Evolutionary conservation across 2,329 filamentous ascomycete species (phyloP).

Genomic region (Hymenoscyphus fructigenus): DNA sequence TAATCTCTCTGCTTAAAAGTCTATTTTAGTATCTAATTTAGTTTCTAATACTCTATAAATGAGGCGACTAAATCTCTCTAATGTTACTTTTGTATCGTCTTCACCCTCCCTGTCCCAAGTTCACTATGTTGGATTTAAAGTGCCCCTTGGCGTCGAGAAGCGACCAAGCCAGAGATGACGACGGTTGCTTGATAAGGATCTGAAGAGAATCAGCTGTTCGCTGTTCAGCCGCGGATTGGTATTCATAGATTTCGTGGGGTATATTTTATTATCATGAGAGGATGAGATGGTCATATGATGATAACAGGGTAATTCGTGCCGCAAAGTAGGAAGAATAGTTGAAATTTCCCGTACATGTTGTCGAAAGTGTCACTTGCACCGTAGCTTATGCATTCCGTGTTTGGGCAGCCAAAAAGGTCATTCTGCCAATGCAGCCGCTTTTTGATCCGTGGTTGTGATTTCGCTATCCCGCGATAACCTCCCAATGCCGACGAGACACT

Average conservation of each 20-base stretch:
- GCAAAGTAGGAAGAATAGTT: background rate
- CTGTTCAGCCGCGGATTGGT: background rate
- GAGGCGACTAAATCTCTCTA: too few relatives aligned
- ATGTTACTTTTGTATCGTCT: conserved; percentile 10
- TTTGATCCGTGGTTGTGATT: background rate
- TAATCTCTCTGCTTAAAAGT: too few relatives aligned
- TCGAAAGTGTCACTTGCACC: too few relatives aligned
- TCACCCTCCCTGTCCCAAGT: conserved; percentile 4
- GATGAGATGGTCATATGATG: background rate
- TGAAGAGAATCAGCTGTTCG: background rate
- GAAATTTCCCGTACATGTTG: too few relatives aligned
- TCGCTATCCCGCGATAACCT: background rate
- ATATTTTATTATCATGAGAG: background rate
- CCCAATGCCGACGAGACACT: background rate
- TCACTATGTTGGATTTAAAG: background rate
- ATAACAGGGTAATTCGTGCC: background rate
- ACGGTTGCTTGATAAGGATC: background rate
- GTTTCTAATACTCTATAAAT: too few relatives aligned
- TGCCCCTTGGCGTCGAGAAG: background rate
- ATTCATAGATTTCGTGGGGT: background rate
- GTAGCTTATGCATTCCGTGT: too few relatives aligned
- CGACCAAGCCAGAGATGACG: background rate
- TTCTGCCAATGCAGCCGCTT: background rate
- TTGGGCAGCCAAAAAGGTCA: background rate
- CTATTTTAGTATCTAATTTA: too few relatives aligned